Evolutionary conservation across 352 stramenopile genomes (phyloP).

Genomic region (Pythium coloratum): DNA sequence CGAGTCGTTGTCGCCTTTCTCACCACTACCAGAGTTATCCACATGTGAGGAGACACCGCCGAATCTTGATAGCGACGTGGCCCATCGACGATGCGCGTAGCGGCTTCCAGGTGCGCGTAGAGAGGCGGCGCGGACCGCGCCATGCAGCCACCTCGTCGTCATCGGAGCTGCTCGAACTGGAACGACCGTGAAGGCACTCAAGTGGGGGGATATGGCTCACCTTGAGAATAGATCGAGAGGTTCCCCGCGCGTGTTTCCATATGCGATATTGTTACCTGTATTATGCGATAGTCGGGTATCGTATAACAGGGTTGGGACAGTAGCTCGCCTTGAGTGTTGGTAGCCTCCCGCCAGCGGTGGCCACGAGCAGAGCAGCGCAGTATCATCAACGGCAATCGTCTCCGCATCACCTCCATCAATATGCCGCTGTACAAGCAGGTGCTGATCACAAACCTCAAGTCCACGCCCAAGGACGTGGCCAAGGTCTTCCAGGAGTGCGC

Average conservation of each 20-base stretch:
- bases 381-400: neutral
- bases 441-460: constrained; percentile 87
- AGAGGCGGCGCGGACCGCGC: neutral
- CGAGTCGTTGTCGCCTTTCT: neutral
- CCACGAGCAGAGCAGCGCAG: constrained; percentile 17
- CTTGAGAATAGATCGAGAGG: neutral
- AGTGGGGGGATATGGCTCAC: neutral
- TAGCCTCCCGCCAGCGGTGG: constrained; percentile 27
- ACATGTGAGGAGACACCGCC: constrained; percentile 18
- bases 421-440: constrained; percentile 90
- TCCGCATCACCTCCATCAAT: constrained; percentile 22
- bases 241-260: neutral
- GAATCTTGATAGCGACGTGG: constrained; percentile 16
- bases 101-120: neutral
- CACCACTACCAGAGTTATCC: neutral
- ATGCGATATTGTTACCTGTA: neutral
- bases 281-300: neutral
- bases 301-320: constrained; percentile 7
- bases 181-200: constrained; percentile 14
- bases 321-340: constrained; percentile 11
- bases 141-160: neutral
- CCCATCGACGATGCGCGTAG: neutral
- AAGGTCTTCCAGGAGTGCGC: constrained; percentile 84
- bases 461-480: constrained; percentile 78
- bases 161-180: neutral